Evolutionary conservation across 139 green algal species (phyloP), one percentile per base, ranked within the genome.

Genomic region (Chlamydomonas applanata): DNA sequence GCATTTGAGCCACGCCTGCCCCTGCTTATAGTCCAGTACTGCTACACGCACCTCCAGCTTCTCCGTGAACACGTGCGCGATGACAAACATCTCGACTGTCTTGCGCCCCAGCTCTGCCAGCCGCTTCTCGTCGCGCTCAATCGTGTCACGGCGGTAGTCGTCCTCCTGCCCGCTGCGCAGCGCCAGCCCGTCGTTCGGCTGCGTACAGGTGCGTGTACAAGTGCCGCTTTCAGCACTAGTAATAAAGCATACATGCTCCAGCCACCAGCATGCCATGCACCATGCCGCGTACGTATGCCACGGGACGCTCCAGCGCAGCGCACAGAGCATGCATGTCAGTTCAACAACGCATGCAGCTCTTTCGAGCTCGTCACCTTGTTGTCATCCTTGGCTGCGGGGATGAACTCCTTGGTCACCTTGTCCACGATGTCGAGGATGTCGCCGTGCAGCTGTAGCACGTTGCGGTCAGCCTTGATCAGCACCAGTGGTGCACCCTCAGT

Each of bases 71-170:
- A 98, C 88, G 77, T 97, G 91, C 4, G 88, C 76, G 20, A 97
- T 85, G 1, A 93, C 93, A 81, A 88, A 96, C 87, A 98, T 95
- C 85, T 99, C 95, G 67, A 99, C 86, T 0, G 90, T 94, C 25
- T 81, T 81, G 13, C 90, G 84, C 0, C 94, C 95, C 61, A 98
- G 89, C 83, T 98, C 93, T 0, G 89, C 90, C 62, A 99, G 83
- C 20, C 94, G 86, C 77, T 83, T 81, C 89, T 99, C 95, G 56
- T 99, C 95, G 16, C 93, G 85, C 80, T 97, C 91, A 27, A 94
- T 86, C 0, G 62, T 82, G 74, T 96, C 94, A n/a, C 85, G 83
- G 14, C 81, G 76, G 44, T 79, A 71, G 60, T 87, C 85, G 24
- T 91, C 90, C 65, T 92, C 82, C 74, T 85, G 77, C 19, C 88